These are phyloP conservation scores for Incumbomyces lentus DNA, from an alignment of 2,329 filamentous ascomycete genomes.

Conservation along the genomic window DNA sequence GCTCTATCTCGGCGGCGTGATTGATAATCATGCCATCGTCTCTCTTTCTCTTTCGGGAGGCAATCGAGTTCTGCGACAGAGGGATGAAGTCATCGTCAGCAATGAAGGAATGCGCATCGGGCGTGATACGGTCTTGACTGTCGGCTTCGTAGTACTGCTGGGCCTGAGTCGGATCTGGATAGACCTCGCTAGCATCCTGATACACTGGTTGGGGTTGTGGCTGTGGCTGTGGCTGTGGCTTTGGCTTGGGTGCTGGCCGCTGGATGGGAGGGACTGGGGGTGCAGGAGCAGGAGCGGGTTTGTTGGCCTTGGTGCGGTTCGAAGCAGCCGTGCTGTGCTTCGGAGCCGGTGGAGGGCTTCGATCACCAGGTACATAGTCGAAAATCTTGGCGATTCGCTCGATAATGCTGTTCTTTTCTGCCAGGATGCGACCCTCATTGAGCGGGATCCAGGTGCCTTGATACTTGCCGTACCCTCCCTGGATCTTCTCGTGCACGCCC, in stretches of 20 bases:
- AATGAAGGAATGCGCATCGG: constrained; percentile 75
- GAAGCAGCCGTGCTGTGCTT: constrained; percentile 64
- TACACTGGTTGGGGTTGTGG: constrained; percentile 1
- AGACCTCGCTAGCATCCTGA: constrained; percentile 8
- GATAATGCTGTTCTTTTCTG: constrained; percentile 75
- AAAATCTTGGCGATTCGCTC: constrained; percentile 80
- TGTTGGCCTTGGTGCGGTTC: constrained; percentile 70
- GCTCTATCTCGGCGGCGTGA: constrained; percentile 58
- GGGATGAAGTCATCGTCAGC: constrained; percentile 73
- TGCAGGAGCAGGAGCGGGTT: constrained; percentile 50
- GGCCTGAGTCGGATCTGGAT: constrained; percentile 39
- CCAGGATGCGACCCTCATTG: constrained; percentile 66
- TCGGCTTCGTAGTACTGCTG: constrained; percentile 64
- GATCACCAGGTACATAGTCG: constrained; percentile 72
- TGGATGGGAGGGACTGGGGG: constrained; percentile 19
- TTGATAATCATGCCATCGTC: constrained; percentile 43
- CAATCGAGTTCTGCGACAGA: constrained; percentile 50
- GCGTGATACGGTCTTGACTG: constrained; percentile 70
- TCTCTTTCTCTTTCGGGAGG: constrained; percentile 66
- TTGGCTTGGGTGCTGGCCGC: constrained; percentile 13
- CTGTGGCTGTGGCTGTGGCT: neutral
- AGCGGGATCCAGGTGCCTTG: constrained; percentile 98
- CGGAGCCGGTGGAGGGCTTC: constrained; percentile 85
- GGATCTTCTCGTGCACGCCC: constrained; percentile 92
- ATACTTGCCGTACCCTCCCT: constrained; percentile 97